A percentile compares a stretch with the other conserved stretches of the same genome.
These are phyloP conservation scores for Phytophthora uliginosa DNA, from an alignment of 352 stramenopile genomes.

Conservation along the genomic window DNA sequence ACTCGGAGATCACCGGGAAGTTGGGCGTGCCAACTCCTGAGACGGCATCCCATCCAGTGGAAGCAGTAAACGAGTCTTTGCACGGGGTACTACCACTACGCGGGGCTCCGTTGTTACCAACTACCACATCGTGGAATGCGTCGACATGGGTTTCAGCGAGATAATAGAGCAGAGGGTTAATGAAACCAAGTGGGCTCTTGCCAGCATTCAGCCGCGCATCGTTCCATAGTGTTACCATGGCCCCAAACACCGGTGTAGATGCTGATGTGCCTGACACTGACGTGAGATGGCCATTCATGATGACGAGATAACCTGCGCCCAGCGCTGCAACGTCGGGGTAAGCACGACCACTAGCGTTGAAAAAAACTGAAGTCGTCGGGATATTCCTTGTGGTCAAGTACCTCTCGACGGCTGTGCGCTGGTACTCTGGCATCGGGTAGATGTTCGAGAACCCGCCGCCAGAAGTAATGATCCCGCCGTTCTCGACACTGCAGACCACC, in stretches of 20 bases:
- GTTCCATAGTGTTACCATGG: conserved; percentile 92
- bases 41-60: conserved; percentile 89
- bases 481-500: conserved; percentile 79
- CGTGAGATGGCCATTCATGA: conserved; percentile 58
- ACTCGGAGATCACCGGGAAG: conserved; percentile 73
- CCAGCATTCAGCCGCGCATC: conserved; percentile 82
- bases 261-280: conserved; percentile 87
- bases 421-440: conserved; percentile 82
- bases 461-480: conserved; percentile 81
- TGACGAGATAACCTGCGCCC: conserved; percentile 75
- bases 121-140: conserved; percentile 90
- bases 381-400: conserved; percentile 74
- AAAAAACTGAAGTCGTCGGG: conserved; percentile 65
- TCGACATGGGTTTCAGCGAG: conserved; percentile 56
- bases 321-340: conserved; percentile 92
- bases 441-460: conserved; percentile 92
- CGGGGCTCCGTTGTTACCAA: conserved; percentile 83
- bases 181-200: conserved; percentile 86
- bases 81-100: conserved; percentile 62
- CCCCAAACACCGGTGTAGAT: conserved; percentile 86
- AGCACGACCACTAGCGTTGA: conserved; percentile 85
- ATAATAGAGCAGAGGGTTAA: conserved; percentile 90
- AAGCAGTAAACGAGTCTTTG: conserved; percentile 83
- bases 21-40: conserved; percentile 90
- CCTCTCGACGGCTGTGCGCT: conserved; percentile 62